Percentiles rank a stretch among this genome's conserved stretches.
phyloP scores from a whole-genome alignment of 2,329 filamentous ascomycete genomes.

The Sporothrix protearum region DNA sequence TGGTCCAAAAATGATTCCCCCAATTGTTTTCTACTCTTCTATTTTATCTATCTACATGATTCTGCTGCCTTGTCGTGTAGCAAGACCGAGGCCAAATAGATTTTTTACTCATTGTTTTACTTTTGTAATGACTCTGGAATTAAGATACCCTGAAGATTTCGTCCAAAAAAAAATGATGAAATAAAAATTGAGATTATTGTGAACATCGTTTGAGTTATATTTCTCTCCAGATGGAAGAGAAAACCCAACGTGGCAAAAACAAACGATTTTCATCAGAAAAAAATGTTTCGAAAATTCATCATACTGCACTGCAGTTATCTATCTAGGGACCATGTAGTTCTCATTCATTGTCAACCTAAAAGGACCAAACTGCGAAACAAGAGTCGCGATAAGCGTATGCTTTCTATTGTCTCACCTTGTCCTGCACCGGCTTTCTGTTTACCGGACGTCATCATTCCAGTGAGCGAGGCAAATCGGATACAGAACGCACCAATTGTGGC shows the following conservation, averaged over 20 bases:
- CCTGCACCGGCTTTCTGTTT: background rate
- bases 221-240: background rate
- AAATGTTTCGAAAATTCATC: too few relatives aligned
- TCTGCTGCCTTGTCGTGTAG: background rate
- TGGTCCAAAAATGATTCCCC: slow-evolving; percentile 20
- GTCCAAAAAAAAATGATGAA: background rate
- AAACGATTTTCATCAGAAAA: too few relatives aligned
- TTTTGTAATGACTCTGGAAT: slow-evolving; percentile 10
- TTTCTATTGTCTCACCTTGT: background rate
- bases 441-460: background rate
- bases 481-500: background rate
- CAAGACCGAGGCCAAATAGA: background rate
- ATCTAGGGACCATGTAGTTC: too few relatives aligned
- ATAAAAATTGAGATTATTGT: too few relatives aligned
- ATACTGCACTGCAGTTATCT: too few relatives aligned
- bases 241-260: too few relatives aligned
- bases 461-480: background rate
- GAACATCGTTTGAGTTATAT: background rate
- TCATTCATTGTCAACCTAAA: background rate
- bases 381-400: background rate
- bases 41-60: background rate
- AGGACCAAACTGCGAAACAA: background rate
- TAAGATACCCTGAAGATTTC: background rate
- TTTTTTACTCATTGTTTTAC: slow-evolving; percentile 2
- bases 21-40: slow-evolving; percentile 5